These are phyloP conservation scores for Hippophae gyantsensis DNA, from an alignment of 306 rosid genomes.

Conservation along the genomic window DNA sequence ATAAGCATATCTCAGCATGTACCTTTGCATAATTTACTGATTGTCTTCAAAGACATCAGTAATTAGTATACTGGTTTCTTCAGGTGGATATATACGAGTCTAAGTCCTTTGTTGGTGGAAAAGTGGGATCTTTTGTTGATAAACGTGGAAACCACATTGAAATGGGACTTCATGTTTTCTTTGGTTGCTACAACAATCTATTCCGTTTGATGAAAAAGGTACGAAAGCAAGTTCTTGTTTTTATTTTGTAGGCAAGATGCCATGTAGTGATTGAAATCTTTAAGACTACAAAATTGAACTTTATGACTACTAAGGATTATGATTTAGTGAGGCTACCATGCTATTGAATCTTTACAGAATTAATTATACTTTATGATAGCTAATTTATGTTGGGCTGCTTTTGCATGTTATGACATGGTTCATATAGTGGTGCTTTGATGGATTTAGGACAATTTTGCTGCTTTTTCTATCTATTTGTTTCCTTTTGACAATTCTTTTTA, in stretches of 20 bases:
- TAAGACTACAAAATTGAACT: neutral
- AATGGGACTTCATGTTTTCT: slow-evolving; percentile 98
- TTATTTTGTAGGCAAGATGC: too few relatives aligned
- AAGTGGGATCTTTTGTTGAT: slow-evolving; percentile 97
- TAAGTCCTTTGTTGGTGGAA: slow-evolving; percentile 83
- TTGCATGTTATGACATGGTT: too few relatives aligned
- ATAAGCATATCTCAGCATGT: neutral
- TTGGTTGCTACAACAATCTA: slow-evolving; percentile 95
- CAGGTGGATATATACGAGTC: slow-evolving; percentile 97
- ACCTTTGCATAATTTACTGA: slow-evolving; percentile 9
- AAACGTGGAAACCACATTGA: slow-evolving; percentile 85
- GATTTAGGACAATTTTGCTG: too few relatives aligned
- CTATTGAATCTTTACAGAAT: too few relatives aligned
- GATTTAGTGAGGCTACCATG: too few relatives aligned
- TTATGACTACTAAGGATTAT: too few relatives aligned
- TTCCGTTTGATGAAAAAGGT: slow-evolving; percentile 97
- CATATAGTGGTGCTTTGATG: too few relatives aligned
- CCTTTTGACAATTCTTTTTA: neutral
- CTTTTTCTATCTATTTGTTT: too few relatives aligned
- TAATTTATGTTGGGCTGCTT: too few relatives aligned
- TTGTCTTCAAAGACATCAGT: slow-evolving; percentile 9
- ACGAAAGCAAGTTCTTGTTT: slow-evolving; percentile 13
- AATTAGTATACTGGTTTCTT: slow-evolving; percentile 7
- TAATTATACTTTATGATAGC: too few relatives aligned
- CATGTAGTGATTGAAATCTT: slow-evolving; percentile 3